Percentiles rank a stretch among this genome's conserved stretches.
Conservation (phyloP, 2,329 filamentous ascomycete species). For the Colletotrichum phormii region DNA sequence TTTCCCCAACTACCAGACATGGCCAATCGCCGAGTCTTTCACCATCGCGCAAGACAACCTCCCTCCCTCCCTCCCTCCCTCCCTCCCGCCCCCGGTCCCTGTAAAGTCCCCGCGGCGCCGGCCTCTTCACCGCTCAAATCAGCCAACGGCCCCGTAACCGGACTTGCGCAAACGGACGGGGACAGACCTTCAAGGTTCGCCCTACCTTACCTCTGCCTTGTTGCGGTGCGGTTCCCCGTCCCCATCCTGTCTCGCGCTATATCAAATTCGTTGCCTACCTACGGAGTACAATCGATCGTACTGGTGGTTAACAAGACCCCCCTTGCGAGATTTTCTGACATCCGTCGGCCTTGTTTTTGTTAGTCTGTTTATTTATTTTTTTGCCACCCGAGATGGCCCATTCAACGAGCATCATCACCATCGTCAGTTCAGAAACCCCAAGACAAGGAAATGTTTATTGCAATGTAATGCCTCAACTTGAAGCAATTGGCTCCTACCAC, state of each 20-base stretch:
- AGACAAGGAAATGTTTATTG: background rate
- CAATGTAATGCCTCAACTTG: constrained; percentile 2
- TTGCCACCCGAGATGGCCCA: constrained; percentile 3
- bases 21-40: constrained; percentile 11
- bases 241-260: constrained; percentile 12
- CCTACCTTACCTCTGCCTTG: background rate
- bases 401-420: background rate
- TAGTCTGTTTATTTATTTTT: background rate
- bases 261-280: background rate
- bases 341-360: constrained; percentile 4
- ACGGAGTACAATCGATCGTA: background rate
- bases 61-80: constrained; percentile 1
- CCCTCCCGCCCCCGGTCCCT: constrained; percentile 24
- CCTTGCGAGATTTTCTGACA: constrained; percentile 16
- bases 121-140: constrained; percentile 35
- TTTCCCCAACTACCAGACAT: background rate
- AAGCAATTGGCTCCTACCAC: background rate
- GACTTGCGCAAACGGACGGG: constrained; percentile 23
- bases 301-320: background rate
- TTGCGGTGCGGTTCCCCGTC: background rate
- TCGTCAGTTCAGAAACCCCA: background rate
- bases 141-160: constrained; percentile 26
- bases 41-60: background rate
- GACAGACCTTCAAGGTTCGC: constrained; percentile 28
- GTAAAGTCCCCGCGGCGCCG: constrained; percentile 19